A percentile compares a stretch with the other conserved stretches of the same genome.
phyloP scores from a whole-genome alignment of 495 filamentous ascomycete genomes.

The Daldinia vernicosa region DNA sequence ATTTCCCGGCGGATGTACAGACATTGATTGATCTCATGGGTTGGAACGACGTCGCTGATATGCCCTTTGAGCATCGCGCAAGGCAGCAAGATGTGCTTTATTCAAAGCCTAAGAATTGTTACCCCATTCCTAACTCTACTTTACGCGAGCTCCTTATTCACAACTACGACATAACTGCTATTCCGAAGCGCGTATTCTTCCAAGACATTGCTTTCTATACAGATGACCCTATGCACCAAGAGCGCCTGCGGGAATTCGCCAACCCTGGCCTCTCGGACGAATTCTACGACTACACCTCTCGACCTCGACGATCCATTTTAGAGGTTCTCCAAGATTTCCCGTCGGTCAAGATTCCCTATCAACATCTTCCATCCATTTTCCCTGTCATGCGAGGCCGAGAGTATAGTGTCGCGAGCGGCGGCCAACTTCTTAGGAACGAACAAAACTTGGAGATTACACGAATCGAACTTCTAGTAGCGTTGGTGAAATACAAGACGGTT shows the following conservation, averaged over 20 bases:
- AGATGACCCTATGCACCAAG: conserved; percentile 73
- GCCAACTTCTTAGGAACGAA: conserved; percentile 40
- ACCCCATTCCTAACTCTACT: conserved; percentile 62
- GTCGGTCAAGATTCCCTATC: conserved; percentile 80
- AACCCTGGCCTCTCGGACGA: conserved; percentile 83
- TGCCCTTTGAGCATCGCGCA: conserved; percentile 56
- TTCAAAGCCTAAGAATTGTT: conserved; percentile 37
- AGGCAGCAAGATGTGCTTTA: conserved; percentile 42
- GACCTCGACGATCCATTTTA: conserved; percentile 88
- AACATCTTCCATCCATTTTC: conserved; percentile 72
- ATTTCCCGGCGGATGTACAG: conserved; percentile 79
- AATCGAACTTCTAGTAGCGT: conserved; percentile 85
- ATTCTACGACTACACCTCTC: conserved; percentile 92
- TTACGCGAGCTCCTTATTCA: conserved; percentile 79
- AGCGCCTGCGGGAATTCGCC: conserved; percentile 84
- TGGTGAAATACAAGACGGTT: conserved; percentile 90
- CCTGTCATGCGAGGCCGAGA: conserved; percentile 80
- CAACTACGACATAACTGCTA: conserved; percentile 86
- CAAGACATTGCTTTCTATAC: conserved; percentile 76
- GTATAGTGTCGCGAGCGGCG: conserved; percentile 88
- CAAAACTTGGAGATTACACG: conserved; percentile 41
- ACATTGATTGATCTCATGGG: conserved; percentile 76
- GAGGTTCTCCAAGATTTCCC: conserved; percentile 93
- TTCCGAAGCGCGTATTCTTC: conserved; percentile 90
- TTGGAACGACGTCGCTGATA: conserved; percentile 78